phyloP scores from a whole-genome alignment of 2,329 filamentous ascomycete species.

The Didymella glomerata region DNA sequence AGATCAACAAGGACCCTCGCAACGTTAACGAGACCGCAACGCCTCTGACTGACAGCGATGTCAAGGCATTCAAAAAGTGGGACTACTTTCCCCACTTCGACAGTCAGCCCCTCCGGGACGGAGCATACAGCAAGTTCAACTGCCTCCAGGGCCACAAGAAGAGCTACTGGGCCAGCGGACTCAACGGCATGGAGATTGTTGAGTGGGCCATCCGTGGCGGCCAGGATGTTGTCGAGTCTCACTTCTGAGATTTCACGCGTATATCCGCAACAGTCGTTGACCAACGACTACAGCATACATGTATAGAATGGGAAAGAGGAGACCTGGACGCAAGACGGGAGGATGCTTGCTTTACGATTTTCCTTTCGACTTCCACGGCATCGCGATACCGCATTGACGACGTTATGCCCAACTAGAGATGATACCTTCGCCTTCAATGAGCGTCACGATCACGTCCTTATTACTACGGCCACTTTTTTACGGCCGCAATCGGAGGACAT shows the following conservation, averaged over 20 bases:
- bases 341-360: conserved; percentile 22
- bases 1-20: conserved; percentile 50
- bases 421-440: conserved; percentile 42
- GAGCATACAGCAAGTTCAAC: conserved; percentile 45
- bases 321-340: not conserved
- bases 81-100: conserved; percentile 52
- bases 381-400: conserved; percentile 21
- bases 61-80: conserved; percentile 50
- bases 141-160: conserved; percentile 49
- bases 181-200: conserved; percentile 51
- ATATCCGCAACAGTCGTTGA: not conserved
- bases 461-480: conserved; percentile 25
- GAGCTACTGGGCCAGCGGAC: conserved; percentile 49
- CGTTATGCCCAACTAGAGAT: conserved; percentile 32
- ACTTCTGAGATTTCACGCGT: conserved; percentile 35
- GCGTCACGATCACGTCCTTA: conserved; percentile 38
- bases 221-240: conserved; percentile 46
- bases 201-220: conserved; percentile 49
- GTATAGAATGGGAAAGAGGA: not conserved
- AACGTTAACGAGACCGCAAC: conserved; percentile 35
- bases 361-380: conserved; percentile 17
- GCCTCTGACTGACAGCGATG: conserved; percentile 33
- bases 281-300: not conserved
- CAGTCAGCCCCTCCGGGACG: conserved; percentile 35
- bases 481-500: conserved; percentile 15